A percentile compares a stretch with the other conserved stretches of the same genome.
phyloP scores from a whole-genome alignment of 371 early-diverging fungal species.

The Apophysomyces variabilis region DNA sequence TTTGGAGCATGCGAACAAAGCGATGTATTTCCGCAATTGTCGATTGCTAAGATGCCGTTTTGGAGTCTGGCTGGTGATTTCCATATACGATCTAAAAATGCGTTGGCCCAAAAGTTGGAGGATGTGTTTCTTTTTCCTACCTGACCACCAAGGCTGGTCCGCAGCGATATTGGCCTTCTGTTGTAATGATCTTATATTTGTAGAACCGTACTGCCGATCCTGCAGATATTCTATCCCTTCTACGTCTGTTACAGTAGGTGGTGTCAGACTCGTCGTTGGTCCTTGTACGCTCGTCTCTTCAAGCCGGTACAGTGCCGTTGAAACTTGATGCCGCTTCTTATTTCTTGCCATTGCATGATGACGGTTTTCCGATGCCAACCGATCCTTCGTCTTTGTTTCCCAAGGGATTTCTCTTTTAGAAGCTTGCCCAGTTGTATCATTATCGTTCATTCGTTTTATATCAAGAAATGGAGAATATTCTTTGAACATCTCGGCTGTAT shows the following conservation, averaged over 20 bases:
- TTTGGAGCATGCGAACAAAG: not conserved
- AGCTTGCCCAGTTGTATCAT: not conserved
- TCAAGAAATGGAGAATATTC: constrained; percentile 26
- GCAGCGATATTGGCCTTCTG: no score
- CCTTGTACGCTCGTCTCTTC: no score
- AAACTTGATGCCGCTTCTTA: not conserved
- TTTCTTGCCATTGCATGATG: not conserved
- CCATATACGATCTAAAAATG: not conserved
- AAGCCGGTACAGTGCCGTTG: not conserved
- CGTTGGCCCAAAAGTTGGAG: no score
- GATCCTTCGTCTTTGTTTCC: not conserved
- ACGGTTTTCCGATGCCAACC: not conserved
- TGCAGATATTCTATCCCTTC: not conserved
- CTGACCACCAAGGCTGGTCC: no score
- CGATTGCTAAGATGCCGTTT: not conserved
- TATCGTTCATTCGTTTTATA: not conserved
- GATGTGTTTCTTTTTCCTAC: no score
- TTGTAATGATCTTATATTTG: no score
- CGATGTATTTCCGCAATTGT: not conserved
- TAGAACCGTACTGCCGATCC: not conserved
- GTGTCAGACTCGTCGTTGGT: no score
- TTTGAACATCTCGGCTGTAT: constrained; percentile 12
- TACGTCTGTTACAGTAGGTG: no score
- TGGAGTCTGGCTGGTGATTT: not conserved
- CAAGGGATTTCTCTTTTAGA: not conserved